Conservation (phyloP, 2,329 filamentous ascomycete genomes). For the Scedosporium boydii region DNA sequence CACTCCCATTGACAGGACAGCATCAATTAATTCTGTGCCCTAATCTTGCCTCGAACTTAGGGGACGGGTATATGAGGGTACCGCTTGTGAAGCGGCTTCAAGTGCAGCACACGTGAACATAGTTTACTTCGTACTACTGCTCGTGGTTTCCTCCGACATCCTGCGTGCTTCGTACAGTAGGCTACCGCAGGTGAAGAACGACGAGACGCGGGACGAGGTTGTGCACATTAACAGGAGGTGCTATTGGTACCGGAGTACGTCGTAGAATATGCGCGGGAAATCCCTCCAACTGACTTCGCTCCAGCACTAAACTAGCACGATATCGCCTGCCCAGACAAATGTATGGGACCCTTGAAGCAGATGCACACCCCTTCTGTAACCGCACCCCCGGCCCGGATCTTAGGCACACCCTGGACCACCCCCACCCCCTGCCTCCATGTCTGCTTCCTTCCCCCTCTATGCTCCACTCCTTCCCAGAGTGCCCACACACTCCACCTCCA, state of each 20-base stretch:
- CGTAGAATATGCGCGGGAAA: not conserved
- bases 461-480: too few species aligned
- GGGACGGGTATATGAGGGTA: too few species aligned
- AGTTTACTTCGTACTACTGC: not conserved
- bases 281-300: not conserved
- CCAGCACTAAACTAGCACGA: not conserved
- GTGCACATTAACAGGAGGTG: not conserved
- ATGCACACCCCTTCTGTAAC: not conserved
- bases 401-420: not conserved
- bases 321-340: not conserved
- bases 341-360: slow-evolving; percentile 1
- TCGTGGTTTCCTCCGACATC: not conserved
- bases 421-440: not conserved
- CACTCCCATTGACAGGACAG: not conserved
- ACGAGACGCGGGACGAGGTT: not conserved
- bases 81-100: not conserved
- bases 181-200: not conserved
- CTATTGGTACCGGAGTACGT: slow-evolving; percentile 2
- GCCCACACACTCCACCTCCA: not conserved
- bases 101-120: not conserved
- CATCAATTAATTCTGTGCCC: not conserved
- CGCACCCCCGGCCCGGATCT: not conserved
- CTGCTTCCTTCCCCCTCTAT: not conserved
- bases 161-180: not conserved
- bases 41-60: too few species aligned